Evolutionary conservation across 306 rosid species (phyloP).

Genomic region (Corylus americana): DNA sequence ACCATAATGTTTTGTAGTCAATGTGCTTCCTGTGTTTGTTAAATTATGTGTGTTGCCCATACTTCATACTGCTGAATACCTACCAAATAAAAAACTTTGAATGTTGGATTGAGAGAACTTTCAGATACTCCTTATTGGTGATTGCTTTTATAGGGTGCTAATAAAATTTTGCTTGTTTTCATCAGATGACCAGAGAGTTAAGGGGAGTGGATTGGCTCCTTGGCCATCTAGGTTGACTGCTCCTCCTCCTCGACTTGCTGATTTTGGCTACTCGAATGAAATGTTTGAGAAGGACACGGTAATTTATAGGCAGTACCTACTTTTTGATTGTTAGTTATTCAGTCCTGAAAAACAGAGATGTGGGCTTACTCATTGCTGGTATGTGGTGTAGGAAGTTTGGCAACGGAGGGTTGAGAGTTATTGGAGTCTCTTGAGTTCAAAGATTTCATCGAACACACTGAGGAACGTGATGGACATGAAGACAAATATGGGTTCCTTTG

Average conservation of each 20-base stretch:
- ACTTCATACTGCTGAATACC: conserved; percentile 21
- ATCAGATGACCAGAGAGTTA: conserved; percentile 68
- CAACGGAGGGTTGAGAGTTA: conserved; percentile 73
- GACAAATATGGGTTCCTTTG: conserved; percentile 88
- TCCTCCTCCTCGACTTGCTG: conserved; percentile 92
- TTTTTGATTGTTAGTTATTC: neutral
- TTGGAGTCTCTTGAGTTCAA: conserved; percentile 78
- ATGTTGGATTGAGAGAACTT: conserved; percentile 11
- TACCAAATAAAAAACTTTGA: neutral
- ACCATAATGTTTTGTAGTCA: neutral
- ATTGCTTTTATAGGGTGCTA: conserved; percentile 19
- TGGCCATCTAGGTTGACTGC: conserved; percentile 90
- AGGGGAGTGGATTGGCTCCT: conserved; percentile 90
- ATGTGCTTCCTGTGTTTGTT: conserved; percentile 1
- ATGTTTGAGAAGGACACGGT: conserved; percentile 91
- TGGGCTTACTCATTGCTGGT: conserved; percentile 26
- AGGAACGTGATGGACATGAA: conserved; percentile 98
- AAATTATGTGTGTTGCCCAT: conserved; percentile 11
- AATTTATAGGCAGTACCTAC: conserved; percentile 27
- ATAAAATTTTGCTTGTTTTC: conserved; percentile 35
- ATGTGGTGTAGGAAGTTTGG: conserved; percentile 73
- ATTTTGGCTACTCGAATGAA: conserved; percentile 83
- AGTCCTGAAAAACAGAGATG: neutral
- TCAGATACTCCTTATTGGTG: neutral
- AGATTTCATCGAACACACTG: conserved; percentile 56